phyloP scores from a whole-genome alignment of 495 filamentous ascomycete genomes.

The Penicillium diatomitis region DNA sequence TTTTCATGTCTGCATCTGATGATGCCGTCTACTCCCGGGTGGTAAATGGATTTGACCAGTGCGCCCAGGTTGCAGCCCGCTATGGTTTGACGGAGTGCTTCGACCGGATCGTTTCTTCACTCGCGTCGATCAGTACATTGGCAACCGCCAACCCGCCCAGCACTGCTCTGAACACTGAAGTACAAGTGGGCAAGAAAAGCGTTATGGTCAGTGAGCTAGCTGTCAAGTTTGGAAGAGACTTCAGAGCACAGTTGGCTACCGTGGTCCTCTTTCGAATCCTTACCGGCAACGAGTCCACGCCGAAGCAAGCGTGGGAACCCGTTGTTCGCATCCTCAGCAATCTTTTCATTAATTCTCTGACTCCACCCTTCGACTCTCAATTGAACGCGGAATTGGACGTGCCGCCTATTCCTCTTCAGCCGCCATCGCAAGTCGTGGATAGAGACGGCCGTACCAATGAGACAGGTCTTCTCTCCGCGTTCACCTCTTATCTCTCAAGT shows the following conservation, averaged over 20 bases:
- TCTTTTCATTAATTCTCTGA: conserved; percentile 90
- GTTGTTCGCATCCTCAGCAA: conserved; percentile 89
- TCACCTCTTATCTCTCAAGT: conserved; percentile 95
- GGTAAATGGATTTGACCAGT: conserved; percentile 91
- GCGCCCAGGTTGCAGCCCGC: conserved; percentile 82
- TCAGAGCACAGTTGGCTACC: conserved; percentile 85
- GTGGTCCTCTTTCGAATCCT: conserved; percentile 89
- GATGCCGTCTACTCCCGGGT: conserved; percentile 94
- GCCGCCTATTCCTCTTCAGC: conserved; percentile 78
- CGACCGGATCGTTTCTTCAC: conserved; percentile 81
- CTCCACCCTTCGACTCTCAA: conserved; percentile 73
- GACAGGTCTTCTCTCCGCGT: conserved; percentile 78
- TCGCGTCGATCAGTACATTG: conserved; percentile 84
- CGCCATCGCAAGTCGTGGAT: conserved; percentile 88
- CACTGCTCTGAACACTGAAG: conserved; percentile 88
- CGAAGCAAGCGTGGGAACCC: conserved; percentile 73
- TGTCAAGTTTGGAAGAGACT: conserved; percentile 91
- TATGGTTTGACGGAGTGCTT: conserved; percentile 77
- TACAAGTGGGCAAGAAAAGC: conserved; percentile 82
- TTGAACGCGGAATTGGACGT: conserved; percentile 63
- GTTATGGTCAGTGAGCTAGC: conserved; percentile 99
- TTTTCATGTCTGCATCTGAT: conserved; percentile 97
- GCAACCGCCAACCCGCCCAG: conserved; percentile 65
- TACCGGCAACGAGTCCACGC: conserved; percentile 66
- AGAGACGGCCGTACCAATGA: conserved; percentile 68